Conservation (phyloP, 768 basidiomycete genomes). For the Amanita jacksonii region DNA sequence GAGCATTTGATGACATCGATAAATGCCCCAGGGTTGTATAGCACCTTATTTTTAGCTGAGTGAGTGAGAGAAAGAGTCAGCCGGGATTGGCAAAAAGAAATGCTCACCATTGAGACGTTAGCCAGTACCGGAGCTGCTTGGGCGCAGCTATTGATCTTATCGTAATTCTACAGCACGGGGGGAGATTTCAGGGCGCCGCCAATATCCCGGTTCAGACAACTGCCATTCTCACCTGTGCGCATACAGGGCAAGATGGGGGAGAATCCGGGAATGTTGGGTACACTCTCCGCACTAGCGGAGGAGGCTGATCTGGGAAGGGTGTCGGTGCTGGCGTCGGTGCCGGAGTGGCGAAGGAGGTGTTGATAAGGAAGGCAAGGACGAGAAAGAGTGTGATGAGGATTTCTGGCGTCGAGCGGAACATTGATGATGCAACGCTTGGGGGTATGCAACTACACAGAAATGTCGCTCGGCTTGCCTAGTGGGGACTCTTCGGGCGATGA, state of each 20-base stretch:
- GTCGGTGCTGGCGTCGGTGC: background rate
- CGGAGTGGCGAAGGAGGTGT: background rate
- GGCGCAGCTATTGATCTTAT: conserved; percentile 46
- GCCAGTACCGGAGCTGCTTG: conserved; percentile 47
- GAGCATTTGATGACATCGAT: conserved; percentile 55
- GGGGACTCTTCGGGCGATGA: background rate
- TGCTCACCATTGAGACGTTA: conserved; percentile 42
- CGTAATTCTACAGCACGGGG: conserved; percentile 42
- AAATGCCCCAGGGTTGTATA: conserved; percentile 57
- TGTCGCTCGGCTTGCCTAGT: background rate
- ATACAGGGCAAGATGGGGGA: conserved; percentile 52
- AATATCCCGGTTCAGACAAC: too few species aligned
- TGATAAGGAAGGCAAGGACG: background rate
- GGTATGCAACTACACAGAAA: background rate
- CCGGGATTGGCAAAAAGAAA: background rate
- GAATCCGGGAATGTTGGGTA: conserved; percentile 37
- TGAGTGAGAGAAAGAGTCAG: too few species aligned
- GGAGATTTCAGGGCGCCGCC: too few species aligned
- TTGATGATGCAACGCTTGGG: background rate
- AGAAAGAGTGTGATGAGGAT: background rate
- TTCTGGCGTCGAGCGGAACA: background rate
- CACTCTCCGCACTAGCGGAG: background rate
- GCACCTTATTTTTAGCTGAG: conserved; percentile 29
- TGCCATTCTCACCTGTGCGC: conserved; percentile 31
- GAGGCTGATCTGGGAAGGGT: background rate